phyloP scores from a whole-genome alignment of 2,329 filamentous ascomycete species.

The Aspergillus chevalieri region DNA sequence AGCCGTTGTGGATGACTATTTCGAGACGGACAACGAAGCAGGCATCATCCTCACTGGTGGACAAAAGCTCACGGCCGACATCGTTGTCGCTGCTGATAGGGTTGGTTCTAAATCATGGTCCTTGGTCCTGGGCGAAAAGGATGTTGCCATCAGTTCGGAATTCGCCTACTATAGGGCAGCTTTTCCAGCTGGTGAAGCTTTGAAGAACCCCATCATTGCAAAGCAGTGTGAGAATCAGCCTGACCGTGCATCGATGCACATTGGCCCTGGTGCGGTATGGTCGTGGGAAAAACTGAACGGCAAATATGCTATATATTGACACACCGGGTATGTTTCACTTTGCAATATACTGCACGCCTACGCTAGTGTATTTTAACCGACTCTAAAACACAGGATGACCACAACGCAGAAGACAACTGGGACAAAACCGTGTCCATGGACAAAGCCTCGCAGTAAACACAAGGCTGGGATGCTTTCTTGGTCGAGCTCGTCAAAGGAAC shows the following conservation, averaged over 20 bases:
- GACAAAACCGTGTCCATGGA: background rate
- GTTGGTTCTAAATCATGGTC: background rate
- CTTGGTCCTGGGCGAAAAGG: slow-evolving; percentile 3
- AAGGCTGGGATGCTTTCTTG: slow-evolving; percentile 8
- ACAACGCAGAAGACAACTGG: background rate
- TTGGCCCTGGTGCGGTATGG: slow-evolving; percentile 3
- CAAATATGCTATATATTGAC: slow-evolving; percentile 3
- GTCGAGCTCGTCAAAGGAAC: slow-evolving; percentile 13
- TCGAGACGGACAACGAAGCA: background rate
- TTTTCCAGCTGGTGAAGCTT: background rate
- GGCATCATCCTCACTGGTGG: slow-evolving; percentile 1
- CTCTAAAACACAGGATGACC: background rate
- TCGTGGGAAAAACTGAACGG: background rate
- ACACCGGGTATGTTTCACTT: background rate
- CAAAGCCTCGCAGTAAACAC: slow-evolving; percentile 3
- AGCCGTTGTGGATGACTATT: background rate
- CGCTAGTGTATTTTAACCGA: background rate
- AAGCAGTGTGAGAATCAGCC: background rate
- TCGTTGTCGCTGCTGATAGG: slow-evolving; percentile 4
- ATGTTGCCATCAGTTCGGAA: background rate
- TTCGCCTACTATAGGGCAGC: slow-evolving; percentile 3
- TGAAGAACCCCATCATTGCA: slow-evolving; percentile 1
- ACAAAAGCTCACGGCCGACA: background rate
- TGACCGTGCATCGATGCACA: background rate
- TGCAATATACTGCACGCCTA: background rate